Conservation (phyloP, 1,139 yeast species). For the Suhomyces ambrosiae region DNA sequence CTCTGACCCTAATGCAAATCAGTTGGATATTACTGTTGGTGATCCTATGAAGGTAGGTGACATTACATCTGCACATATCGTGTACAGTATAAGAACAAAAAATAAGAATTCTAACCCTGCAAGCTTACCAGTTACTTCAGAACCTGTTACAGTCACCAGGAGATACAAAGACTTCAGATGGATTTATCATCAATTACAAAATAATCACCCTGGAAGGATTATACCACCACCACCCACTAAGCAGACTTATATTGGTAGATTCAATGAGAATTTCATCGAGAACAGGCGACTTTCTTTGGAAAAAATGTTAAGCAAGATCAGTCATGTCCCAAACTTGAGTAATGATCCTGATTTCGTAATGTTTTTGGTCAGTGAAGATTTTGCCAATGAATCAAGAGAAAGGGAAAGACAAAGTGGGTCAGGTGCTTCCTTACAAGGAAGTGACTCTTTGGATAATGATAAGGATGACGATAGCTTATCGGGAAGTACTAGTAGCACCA, state of each 20-base stretch:
- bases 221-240: constrained; percentile 98
- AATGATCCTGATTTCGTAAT: constrained; percentile 74
- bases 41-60: constrained; percentile 95
- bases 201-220: constrained; percentile 84
- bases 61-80: constrained; percentile 83
- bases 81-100: constrained; percentile 72
- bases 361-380: constrained; percentile 76
- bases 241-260: constrained; percentile 82
- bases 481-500: constrained; percentile 7
- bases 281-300: constrained; percentile 85
- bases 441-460: constrained; percentile 41
- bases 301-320: constrained; percentile 75
- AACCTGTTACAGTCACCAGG: constrained; percentile 59
- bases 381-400: constrained; percentile 63
- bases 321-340: constrained; percentile 56
- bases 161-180: constrained; percentile 83
- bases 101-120: constrained; percentile 34
- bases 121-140: constrained; percentile 25
- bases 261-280: constrained; percentile 86
- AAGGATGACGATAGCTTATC: constrained; percentile 17
- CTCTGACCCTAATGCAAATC: constrained; percentile 15
- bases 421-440: constrained; percentile 49
- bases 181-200: constrained; percentile 86
- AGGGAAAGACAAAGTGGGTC: constrained; percentile 60
- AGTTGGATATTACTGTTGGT: constrained; percentile 72